These are phyloP conservation scores for Allium cepa DNA, from an alignment of 106 monocot genomes.

Conservation along the genomic window DNA sequence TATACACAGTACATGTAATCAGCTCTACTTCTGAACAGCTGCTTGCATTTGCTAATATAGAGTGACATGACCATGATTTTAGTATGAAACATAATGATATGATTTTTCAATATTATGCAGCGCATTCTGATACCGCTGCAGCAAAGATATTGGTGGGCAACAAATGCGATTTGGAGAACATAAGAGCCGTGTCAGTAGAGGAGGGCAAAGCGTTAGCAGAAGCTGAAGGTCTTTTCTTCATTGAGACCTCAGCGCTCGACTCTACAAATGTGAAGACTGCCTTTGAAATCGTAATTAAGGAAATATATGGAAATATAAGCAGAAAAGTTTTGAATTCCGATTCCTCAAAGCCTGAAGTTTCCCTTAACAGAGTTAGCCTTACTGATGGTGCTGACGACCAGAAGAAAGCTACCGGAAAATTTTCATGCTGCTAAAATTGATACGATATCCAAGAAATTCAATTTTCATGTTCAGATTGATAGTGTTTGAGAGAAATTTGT, in stretches of 20 bases:
- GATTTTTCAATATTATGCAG: slow-evolving; percentile 13
- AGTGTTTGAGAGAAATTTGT: too few relatives aligned
- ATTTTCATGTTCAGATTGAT: too few relatives aligned
- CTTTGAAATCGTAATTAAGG: slow-evolving; percentile 36
- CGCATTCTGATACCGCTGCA: slow-evolving; percentile 44
- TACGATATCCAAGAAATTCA: too few relatives aligned
- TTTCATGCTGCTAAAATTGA: slow-evolving; percentile 12
- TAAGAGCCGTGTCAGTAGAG: slow-evolving; percentile 37
- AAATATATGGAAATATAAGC: slow-evolving; percentile 22
- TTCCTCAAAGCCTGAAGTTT: slow-evolving; percentile 31
- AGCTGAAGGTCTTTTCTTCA: slow-evolving; percentile 46
- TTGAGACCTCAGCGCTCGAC: slow-evolving; percentile 53
- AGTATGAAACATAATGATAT: too few relatives aligned
- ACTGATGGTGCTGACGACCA: slow-evolving; percentile 12
- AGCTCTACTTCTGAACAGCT: too few relatives aligned
- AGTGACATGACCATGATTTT: too few relatives aligned
- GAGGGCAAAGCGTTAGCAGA: slow-evolving; percentile 54
- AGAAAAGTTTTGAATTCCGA: slow-evolving; percentile 29
- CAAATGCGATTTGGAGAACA: slow-evolving; percentile 45
- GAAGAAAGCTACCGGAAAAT: slow-evolving; percentile 1
- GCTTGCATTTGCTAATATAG: too few relatives aligned
- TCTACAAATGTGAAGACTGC: slow-evolving; percentile 52
- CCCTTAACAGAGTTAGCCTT: slow-evolving; percentile 26
- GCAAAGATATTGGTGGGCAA: slow-evolving; percentile 50
- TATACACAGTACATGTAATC: too few relatives aligned